Evolutionary conservation across 352 stramenopile species (phyloP).

Genomic region (Phytophthora aleatoria): DNA sequence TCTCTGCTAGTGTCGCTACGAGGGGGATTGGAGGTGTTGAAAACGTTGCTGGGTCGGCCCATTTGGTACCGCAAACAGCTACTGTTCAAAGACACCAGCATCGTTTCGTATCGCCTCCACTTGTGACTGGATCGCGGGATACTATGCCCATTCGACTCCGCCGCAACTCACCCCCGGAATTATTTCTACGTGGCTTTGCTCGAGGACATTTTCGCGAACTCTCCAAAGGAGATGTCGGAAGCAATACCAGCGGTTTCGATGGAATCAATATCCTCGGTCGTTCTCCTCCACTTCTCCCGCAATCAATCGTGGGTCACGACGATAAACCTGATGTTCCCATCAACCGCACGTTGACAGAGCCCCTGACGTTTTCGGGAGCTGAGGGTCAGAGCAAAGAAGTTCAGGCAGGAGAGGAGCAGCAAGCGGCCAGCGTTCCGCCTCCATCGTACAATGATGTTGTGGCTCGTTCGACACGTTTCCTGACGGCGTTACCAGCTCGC

Average conservation of each 20-base stretch:
- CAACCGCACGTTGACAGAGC: conserved; percentile 26
- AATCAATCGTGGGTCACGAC: conserved; percentile 16
- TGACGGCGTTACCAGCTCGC: conserved; percentile 64
- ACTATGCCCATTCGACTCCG: conserved; percentile 45
- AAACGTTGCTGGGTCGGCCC: background rate
- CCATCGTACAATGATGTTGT: conserved; percentile 73
- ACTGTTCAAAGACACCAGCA: conserved; percentile 19
- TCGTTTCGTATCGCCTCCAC: conserved; percentile 57
- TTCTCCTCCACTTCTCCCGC: conserved; percentile 34
- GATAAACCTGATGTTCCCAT: conserved; percentile 18
- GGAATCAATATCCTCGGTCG: conserved; percentile 49
- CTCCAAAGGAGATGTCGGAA: conserved; percentile 18
- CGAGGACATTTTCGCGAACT: conserved; percentile 33
- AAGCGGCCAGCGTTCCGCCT: conserved; percentile 18
- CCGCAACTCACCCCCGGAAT: conserved; percentile 70
- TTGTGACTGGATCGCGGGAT: conserved; percentile 47
- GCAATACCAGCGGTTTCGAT: conserved; percentile 16
- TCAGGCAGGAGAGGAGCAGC: conserved; percentile 11
- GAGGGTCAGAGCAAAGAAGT: conserved; percentile 1
- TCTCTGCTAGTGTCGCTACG: background rate
- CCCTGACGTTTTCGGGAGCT: background rate
- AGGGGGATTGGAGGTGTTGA: conserved; percentile 1
- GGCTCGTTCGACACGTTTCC: conserved; percentile 71
- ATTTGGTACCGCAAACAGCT: conserved; percentile 13
- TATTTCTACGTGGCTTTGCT: conserved; percentile 63